Evolutionary conservation across 1,284 basidiomycete genomes (phyloP), one percentile per base, ranked within the genome.

Genomic region (Ustilago nuda): DNA sequence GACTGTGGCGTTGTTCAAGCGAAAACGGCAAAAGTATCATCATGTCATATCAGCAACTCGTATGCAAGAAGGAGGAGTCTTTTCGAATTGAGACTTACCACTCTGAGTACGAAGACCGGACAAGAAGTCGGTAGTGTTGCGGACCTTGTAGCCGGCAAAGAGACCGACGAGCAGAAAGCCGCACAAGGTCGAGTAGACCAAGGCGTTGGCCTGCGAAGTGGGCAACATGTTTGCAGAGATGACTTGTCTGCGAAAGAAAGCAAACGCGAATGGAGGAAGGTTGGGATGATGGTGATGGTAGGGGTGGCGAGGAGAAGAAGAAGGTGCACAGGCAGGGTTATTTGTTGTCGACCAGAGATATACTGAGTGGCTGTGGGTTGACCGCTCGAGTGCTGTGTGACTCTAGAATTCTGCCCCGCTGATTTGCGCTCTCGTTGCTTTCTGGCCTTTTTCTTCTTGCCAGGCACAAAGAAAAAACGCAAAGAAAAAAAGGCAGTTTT

Each of bases 161-260:
- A 85, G 80, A 45, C 84, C 84, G 52, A 85, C 80, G 23, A 82
- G 63, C 76, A 84, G 79, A 71, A 85, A 85, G 52, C 64, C 84
- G 65, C 78, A 80, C 12, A 85, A 63, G 55, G 83, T 85, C 33
- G 78, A 76, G 69, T 85, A 85, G 55, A 85, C 80, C 61, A 85
- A 66, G 6, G 83, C 84, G 62, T 85, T 83, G 61, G 76, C 81
- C 70, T 80, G 78, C 11, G 72, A 64, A 41, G 59, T 62, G 37
- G 67, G 65, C 62, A 83, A 63, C 75, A 77, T 79, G 45, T 39
- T 62, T n/a, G n/a, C 43, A 37, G 57, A n/a, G 13, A 4, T 11
- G 4, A 30, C 11, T 32, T 11, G 52, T 43, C 58, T 52, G 43
- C 39, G 17, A 56, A 27, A 5, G 17, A 32, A 54, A 56, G 45